These are phyloP conservation scores for Citrus cavaleriei DNA, from an alignment of 345 rosid species.

Conservation along the genomic window DNA sequence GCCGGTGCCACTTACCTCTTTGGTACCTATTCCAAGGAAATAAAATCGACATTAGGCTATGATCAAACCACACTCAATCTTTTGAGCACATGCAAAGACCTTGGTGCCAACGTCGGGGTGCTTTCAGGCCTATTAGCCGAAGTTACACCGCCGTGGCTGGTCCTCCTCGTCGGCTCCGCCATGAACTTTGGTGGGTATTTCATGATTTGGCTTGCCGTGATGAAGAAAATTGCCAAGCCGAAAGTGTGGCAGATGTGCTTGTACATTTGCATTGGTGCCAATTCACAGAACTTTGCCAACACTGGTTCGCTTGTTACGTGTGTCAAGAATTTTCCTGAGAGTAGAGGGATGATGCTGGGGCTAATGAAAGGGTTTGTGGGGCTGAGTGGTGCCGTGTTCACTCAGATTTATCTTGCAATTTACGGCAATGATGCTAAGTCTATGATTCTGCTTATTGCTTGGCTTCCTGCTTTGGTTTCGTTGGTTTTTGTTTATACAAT, in stretches of 20 bases:
- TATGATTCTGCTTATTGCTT: constrained; percentile 51
- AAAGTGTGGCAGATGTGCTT: constrained; percentile 61
- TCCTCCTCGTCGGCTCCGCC: constrained; percentile 42
- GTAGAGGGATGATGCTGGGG: constrained; percentile 51
- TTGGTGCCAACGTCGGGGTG: constrained; percentile 50
- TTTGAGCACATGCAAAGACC: constrained; percentile 58
- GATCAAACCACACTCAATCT: constrained; percentile 59
- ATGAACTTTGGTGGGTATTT: constrained; percentile 61
- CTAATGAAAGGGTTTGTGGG: constrained; percentile 52
- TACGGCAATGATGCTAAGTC: constrained; percentile 35
- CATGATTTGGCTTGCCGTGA: constrained; percentile 63
- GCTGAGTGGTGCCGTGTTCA: constrained; percentile 47
- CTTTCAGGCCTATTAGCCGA: constrained; percentile 54
- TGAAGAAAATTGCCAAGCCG: constrained; percentile 29
- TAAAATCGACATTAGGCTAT: constrained; percentile 36
- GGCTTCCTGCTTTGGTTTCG: constrained; percentile 53
- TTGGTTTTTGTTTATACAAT: constrained; percentile 38
- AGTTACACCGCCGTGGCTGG: constrained; percentile 58
- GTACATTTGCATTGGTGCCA: constrained; percentile 57
- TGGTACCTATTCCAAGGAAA: constrained; percentile 38
- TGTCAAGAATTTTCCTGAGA: constrained; percentile 60
- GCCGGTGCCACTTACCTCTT: constrained; percentile 66
- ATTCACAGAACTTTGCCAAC: constrained; percentile 58
- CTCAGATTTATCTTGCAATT: constrained; percentile 43
- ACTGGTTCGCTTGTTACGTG: constrained; percentile 52